Evolutionary conservation across 257 asterid species (phyloP), one percentile per base, ranked within the genome.

Genomic region (Leptodermis oblonga): DNA sequence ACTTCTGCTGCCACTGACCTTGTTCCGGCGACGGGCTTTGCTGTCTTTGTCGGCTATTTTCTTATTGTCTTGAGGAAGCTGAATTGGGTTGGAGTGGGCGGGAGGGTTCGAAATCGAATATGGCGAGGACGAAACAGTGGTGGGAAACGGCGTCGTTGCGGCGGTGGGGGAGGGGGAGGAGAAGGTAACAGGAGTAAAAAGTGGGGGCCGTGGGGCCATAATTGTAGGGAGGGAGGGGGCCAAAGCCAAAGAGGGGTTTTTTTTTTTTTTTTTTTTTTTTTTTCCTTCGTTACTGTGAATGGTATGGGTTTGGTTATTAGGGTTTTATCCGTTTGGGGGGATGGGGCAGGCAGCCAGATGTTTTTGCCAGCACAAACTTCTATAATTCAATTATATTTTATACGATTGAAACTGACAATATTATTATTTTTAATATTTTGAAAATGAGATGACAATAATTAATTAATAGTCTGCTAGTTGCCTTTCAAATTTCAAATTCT

Each of bases 181-280:
- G 13, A 42, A 9, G 14, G n/a, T 8, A 28, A 53, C 12, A 20
- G 70, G 18, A 54, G 53, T 26, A 25, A 56, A 62, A 66, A 46
- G 65, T 43, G 53, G 71, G 59, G 62, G 65, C 76, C 49, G 65
- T 55, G 61, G 72, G 60, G 63, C 76, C 76, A 72, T 72, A 31
- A 11, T n/a, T n/a, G 60, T 1, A n/a, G 7, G 42, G 4, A 34
- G 52, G 23, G 65, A 59, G 13, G 65, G 36, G 61, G 14, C n/a
- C n/a, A n/a, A 15, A 26, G 26, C 37, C 3, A 12, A 23, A 36
- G n/a, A 12, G 55, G 31, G 15, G 30, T 26, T 14, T 7, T 15
- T 31, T 1, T 5, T 7, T 3, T 55, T 10, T 34, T n/a, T n/a
- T n/a, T n/a, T n/a, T n/a, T n/a, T n/a, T n/a, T n/a, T n/a, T n/a